Conservation (phyloP, 768 basidiomycete genomes). For the Auricularia heimuer region DNA sequence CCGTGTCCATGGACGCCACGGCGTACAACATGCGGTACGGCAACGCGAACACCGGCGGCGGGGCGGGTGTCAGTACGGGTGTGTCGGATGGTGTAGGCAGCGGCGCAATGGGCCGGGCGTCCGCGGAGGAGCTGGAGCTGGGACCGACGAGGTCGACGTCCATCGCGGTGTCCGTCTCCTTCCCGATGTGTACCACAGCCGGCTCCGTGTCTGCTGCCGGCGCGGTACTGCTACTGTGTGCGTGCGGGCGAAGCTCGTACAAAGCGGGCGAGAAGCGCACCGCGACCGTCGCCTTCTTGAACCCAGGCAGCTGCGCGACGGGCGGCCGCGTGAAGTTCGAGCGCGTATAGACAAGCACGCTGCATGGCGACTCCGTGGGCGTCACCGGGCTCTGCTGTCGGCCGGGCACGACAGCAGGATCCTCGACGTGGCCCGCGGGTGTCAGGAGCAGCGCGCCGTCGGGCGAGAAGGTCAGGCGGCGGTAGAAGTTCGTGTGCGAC, state of each 20-base stretch:
- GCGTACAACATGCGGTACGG: constrained; percentile 94
- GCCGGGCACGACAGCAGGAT: constrained; percentile 54
- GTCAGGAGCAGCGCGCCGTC: constrained; percentile 91
- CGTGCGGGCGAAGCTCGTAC: constrained; percentile 73
- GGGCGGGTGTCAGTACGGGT: constrained; percentile 20
- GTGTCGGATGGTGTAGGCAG: constrained; percentile 40
- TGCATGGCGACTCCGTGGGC: constrained; percentile 16
- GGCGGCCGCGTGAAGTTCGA: constrained; percentile 91
- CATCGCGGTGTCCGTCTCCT: constrained; percentile 39
- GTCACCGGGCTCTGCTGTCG: constrained; percentile 12
- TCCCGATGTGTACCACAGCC: constrained; percentile 58
- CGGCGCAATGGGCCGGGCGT: constrained; percentile 51
- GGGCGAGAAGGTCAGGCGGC: constrained; percentile 86
- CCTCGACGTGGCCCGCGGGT: constrained; percentile 95
- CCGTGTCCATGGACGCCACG: constrained; percentile 92
- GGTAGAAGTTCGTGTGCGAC: constrained; percentile 90
- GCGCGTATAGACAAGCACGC: constrained; percentile 90
- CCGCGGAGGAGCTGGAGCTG: constrained; percentile 37
- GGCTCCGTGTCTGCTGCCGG: constrained; percentile 35
- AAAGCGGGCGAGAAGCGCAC: constrained; percentile 89
- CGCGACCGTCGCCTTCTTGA: constrained; percentile 91
- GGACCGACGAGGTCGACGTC: constrained; percentile 49
- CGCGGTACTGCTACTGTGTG: constrained; percentile 21
- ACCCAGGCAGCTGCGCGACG: constrained; percentile 89
- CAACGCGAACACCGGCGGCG: constrained; percentile 66